Evolutionary conservation across 164 flowering plant genomes (phyloP), one percentile per base, ranked within the genome.

Genomic region (Annona squamosa): DNA sequence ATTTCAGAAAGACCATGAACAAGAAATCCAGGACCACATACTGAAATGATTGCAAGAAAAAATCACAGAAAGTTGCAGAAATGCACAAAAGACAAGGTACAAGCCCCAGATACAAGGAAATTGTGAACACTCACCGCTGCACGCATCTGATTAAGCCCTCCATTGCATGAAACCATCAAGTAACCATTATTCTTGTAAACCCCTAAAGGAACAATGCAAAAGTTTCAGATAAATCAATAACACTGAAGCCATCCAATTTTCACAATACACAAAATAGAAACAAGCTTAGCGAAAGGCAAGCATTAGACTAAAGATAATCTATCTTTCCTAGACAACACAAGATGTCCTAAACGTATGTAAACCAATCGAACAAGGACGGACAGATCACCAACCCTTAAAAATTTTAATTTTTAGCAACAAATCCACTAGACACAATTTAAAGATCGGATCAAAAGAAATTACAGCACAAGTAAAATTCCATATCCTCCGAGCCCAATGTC

Each of bases 91-190:
- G 37, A 26, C 37, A 26, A 26, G 37, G 37, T 26, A 26, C 37
- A 26, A 26, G 37, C 37, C 37, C 37, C 1, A 43, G 65, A 63
- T 72, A 47, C 13, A 46, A 72, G 61, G 18, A 70, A 26, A 26
- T 26, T 10, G 4, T 3, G 46, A 66, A 46, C 37, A 73, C 77
- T 87, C 76, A 92, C 96, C 78, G 97, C 98, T 70, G 97, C 83
- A 73, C 97, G 86, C 98, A 93, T 93, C 83, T 93, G 97, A 82
- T 92, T 92, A 76, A 92, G 93, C 48, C 98, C 97, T 59, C 97
- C 97, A 79, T 92, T 92, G 85, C 94, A 88, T 1, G 98, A 93
- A 76, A 93, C 91, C 97, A 93, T 89, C 77, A 93, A 73, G 79
- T 93, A 93, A 59, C 98, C 98, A 73, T 93, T 93, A 86, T 93